Evolutionary conservation across 768 basidiomycete species (phyloP), one percentile per base, ranked within the genome.

Genomic region (Tulasnella sp.): DNA sequence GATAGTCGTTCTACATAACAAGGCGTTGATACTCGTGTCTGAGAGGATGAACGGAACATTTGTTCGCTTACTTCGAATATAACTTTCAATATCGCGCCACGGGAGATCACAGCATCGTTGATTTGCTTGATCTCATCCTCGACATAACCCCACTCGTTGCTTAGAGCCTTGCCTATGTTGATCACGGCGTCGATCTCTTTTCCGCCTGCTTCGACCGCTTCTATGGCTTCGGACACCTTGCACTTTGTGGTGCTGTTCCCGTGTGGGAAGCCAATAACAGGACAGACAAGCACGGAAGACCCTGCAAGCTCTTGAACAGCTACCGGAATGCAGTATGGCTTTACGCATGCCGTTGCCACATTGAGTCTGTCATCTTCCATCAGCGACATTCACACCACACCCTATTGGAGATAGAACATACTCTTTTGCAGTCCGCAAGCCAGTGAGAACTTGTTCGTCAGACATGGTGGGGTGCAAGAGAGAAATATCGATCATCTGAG

Each of bases 121-220:
- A 63, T 60, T 12, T 58, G 49, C 19, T 51, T 51, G 57, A 63
- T 60, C 45, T 63, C 62, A 14, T 62, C 49, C 21, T 59, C 53
- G 41, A 63, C 62, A 32, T 62, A 63, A 15, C 41, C 46, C 62
- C 62, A 63, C 6, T 63, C 59, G 11, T 59, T 59, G 27, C 61
- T 41, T 3, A 61, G 45, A 39, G 61, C 62, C 45, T 63, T 63
- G 9, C 62, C 62, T 12, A 62, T 41, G 41, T 63, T 63, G 42
- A 63, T 62, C 3, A 63, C 62, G 58, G 62, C 60, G 49, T 63
- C 62, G 21, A 63, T 60, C 54, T 63, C 62, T 25, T 46, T 34
- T 21, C 57, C 57, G 14, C 59, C 62, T 7, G 45, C 57, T 21
- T 58, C 46, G 3, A 58, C 58, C 6, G 61, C 60, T 40, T 57